Base-by-base conservation (phyloP, 2,329 filamentous ascomycete genomes). In the Neophaeococcomyces aloes region DNA sequence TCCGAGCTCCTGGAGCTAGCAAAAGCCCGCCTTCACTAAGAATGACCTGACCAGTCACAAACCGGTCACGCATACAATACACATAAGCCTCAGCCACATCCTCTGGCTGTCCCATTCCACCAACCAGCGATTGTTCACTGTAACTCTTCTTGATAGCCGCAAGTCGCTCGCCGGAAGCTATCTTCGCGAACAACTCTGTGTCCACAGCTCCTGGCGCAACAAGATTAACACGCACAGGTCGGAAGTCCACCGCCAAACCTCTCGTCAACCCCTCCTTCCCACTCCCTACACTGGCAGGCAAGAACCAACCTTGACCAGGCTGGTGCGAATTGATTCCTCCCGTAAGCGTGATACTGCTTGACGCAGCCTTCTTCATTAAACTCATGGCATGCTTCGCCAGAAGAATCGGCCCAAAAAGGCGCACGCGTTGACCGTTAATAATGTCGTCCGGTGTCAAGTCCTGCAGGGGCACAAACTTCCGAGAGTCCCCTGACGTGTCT, bases 401-500 rank as follows among this genome's bases (percentile, higher is more conserved):
- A 4, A 69, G 50, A 1, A 61, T 41, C 0, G 60, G 51, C 0
- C 53, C 63, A 7, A 64, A 30, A 38, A 63, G 56, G 2, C 67
- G 61, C 25, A 69, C 56, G 6, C 53, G 53, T 31, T 56, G 56
- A 0, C 42, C 42, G 0, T 42, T 35, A 8, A 58, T 18, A 1
- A 25, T 43, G 0, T 57, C 50, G 0, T 53, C 23, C 6, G 5
- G 5, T 0, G 57, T 61, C 1, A 61, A 35, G 1, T 64, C 56
- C 0, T 43, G 17, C 3, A 69, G 38, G 3, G 45, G 42, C 2
- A 54, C 54, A 0, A 37, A 36, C 2, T 50, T 7, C 2, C 27
- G 40, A 2, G 44, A 17, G 41, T 72, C 68, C 15, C 68, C 73
- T 0, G 73, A 71, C 0, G 71, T 74, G 57, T 62, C 66, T 40